Evolutionary conservation across 73 alveolate species (phyloP).

Genomic region (Paramecium primaurelia): DNA sequence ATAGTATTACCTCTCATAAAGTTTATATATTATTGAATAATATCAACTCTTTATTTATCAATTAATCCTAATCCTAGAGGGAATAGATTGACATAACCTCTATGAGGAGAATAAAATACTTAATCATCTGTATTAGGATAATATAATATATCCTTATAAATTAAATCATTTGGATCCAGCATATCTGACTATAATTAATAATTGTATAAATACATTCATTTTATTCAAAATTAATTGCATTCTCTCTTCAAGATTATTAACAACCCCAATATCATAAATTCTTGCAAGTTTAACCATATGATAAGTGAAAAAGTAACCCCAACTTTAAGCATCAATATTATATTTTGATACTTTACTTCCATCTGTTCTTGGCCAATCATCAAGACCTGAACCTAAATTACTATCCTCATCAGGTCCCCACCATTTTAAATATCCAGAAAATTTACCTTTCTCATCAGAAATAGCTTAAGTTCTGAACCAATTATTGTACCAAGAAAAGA

Average conservation of each 20-base stretch:
- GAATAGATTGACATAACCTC: conserved; percentile 92
- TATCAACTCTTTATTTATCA: conserved; percentile 61
- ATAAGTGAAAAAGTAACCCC: conserved; percentile 57
- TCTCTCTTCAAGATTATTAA: background rate
- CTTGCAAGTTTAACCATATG: background rate
- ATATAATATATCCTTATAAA: conserved; percentile 11
- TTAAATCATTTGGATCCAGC: conserved; percentile 1
- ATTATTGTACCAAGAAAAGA: conserved; percentile 34
- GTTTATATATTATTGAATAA: conserved; percentile 50
- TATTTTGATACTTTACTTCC: conserved; percentile 46
- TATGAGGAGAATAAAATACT: conserved; percentile 85
- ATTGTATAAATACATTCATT: background rate
- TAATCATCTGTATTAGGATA: background rate
- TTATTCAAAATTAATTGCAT: background rate
- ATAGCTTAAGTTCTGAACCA: conserved; percentile 54
- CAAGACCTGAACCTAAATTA: conserved; percentile 60
- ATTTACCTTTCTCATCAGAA: background rate
- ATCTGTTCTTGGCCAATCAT: conserved; percentile 64
- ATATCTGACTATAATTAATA: background rate
- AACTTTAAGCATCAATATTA: conserved; percentile 56
- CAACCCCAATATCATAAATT: background rate
- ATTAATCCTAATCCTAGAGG: conserved; percentile 88
- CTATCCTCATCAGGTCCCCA: conserved; percentile 58
- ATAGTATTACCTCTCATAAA: conserved; percentile 59
- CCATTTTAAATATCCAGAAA: conserved; percentile 56